phyloP scores from a whole-genome alignment of 2,329 filamentous ascomycete genomes.

The Rhynchosporium secalis region DNA sequence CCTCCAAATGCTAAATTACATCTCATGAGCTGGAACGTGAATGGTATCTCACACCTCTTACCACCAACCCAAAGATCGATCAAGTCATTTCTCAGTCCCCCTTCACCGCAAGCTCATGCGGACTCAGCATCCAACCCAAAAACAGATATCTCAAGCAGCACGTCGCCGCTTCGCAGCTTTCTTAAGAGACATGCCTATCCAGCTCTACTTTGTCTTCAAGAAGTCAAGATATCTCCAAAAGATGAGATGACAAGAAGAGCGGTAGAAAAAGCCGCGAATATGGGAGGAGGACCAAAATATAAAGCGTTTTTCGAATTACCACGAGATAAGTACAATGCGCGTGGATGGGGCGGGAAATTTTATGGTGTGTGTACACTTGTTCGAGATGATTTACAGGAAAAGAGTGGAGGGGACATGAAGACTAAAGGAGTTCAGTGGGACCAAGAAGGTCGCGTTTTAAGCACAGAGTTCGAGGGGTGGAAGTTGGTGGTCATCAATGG shows the following conservation, averaged over 20 bases:
- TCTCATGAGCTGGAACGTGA: conserved; percentile 24
- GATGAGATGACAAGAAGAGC: conserved; percentile 44
- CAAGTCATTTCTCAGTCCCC: conserved; percentile 20
- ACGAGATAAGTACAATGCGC: conserved; percentile 50
- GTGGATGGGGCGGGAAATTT: conserved; percentile 50
- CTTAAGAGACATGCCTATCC: conserved; percentile 48
- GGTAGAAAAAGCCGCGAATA: conserved; percentile 42
- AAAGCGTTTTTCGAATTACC: conserved; percentile 49
- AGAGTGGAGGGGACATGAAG: conserved; percentile 28
- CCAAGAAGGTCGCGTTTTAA: conserved; percentile 51
- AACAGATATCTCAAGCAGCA: background rate
- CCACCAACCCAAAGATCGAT: conserved; percentile 20
- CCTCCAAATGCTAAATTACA: background rate
- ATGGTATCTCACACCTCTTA: conserved; percentile 22
- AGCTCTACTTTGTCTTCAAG: conserved; percentile 48
- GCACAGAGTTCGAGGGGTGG: conserved; percentile 43
- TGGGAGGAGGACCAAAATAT: conserved; percentile 43
- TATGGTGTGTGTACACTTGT: conserved; percentile 54
- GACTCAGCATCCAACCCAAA: background rate
- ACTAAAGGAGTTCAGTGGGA: conserved; percentile 51
- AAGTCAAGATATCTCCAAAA: conserved; percentile 48
- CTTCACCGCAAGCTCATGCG: conserved; percentile 13
- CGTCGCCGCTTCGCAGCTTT: conserved; percentile 42
- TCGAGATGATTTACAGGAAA: conserved; percentile 41
- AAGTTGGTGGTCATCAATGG: conserved; percentile 52